Evolutionary conservation across 768 basidiomycete species (phyloP).

Genomic region (Dentipellis fragilis): DNA sequence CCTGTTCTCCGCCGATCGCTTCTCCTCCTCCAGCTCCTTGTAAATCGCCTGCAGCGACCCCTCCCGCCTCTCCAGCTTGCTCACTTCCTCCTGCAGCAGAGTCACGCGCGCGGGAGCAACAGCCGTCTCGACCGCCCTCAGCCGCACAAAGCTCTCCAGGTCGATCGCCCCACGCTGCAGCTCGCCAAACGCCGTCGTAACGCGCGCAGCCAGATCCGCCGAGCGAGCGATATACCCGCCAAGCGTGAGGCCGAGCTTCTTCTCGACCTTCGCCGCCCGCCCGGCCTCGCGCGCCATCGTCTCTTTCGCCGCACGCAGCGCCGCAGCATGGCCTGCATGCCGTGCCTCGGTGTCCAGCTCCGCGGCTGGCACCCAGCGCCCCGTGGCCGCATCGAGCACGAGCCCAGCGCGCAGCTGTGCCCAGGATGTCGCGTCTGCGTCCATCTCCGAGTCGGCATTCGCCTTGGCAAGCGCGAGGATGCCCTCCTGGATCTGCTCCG

Average conservation of each 20-base stretch:
- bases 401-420: constrained; percentile 52
- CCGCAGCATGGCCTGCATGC: constrained; percentile 48
- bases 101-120: constrained; percentile 72
- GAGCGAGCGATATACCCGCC: constrained; percentile 88
- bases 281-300: constrained; percentile 72
- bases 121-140: constrained; percentile 63
- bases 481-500: constrained; percentile 71
- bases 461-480: constrained; percentile 53
- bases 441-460: constrained; percentile 35
- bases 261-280: constrained; percentile 79
- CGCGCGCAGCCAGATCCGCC: constrained; percentile 49
- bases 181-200: constrained; percentile 61
- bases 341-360: constrained; percentile 50
- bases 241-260: constrained; percentile 76
- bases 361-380: constrained; percentile 58
- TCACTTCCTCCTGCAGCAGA: constrained; percentile 81
- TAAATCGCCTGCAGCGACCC: constrained; percentile 71
- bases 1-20: constrained; percentile 46
- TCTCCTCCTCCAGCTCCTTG: constrained; percentile 70
- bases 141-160: constrained; percentile 65
- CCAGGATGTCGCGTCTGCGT: constrained; percentile 52
- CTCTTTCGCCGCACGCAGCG: constrained; percentile 55
- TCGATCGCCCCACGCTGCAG: constrained; percentile 60
- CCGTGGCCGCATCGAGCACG: constrained; percentile 44
- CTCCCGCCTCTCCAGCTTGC: constrained; percentile 68